These are phyloP conservation scores for Pigoraptor vietnamica DNA, from an alignment of 78 protist species.

Conservation along the genomic window DNA sequence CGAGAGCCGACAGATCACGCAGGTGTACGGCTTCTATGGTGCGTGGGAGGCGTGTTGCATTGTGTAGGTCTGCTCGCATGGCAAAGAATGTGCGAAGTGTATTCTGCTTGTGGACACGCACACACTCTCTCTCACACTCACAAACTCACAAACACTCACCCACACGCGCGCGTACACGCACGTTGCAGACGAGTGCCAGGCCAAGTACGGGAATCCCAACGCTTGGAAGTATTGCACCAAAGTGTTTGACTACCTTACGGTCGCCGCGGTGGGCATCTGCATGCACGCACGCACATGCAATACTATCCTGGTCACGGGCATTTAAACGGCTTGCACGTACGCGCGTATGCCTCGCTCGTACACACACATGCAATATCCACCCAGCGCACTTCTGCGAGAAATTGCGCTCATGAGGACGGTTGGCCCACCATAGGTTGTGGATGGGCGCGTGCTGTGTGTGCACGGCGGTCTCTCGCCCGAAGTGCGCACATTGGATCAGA, in stretches of 20 bases:
- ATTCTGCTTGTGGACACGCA: too few species aligned
- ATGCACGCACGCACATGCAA: too few species aligned
- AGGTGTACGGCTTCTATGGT: slow-evolving; percentile 99
- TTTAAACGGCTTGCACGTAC: too few species aligned
- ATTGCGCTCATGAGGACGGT: slow-evolving; percentile 82
- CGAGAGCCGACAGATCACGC: slow-evolving; percentile 98
- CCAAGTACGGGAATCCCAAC: slow-evolving; percentile 95
- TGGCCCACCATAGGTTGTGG: slow-evolving; percentile 93
- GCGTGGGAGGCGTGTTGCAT: too few species aligned
- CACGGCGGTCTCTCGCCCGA: slow-evolving; percentile 99
- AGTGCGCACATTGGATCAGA: slow-evolving; percentile 80
- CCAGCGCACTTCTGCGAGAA: not conserved
- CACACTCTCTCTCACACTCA: too few species aligned
- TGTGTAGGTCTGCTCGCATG: too few species aligned
- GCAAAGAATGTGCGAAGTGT: too few species aligned
- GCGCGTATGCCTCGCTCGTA: too few species aligned
- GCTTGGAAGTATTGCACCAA: slow-evolving; percentile 90
- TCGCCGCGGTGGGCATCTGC: not conserved
- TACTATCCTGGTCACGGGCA: too few species aligned
- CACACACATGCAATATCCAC: slow-evolving; percentile 65
- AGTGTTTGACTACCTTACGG: not conserved
- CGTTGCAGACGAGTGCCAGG: slow-evolving; percentile 86
- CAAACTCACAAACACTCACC: too few species aligned
- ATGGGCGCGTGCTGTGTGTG: slow-evolving; percentile 87
- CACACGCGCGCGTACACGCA: too few species aligned